These are phyloP conservation scores for Arthrocladium fulminans DNA, from an alignment of 2,329 filamentous ascomycete genomes.

Conservation along the genomic window DNA sequence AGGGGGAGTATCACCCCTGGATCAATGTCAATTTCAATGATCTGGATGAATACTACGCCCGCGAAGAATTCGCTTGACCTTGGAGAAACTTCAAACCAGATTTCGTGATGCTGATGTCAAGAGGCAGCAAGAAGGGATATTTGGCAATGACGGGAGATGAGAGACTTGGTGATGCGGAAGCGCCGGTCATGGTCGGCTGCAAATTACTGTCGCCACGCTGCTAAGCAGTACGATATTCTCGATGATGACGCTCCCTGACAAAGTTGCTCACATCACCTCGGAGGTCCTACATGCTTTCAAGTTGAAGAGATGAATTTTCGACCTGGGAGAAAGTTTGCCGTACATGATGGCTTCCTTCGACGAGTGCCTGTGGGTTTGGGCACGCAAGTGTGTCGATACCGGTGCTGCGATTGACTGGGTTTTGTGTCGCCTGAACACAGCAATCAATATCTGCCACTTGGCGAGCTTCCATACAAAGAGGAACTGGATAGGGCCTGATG, in stretches of 20 bases:
- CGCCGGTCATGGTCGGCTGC: background rate
- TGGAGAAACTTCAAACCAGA: background rate
- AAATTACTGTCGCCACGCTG: background rate
- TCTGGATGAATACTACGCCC: background rate
- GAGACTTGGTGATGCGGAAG: background rate
- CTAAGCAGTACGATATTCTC: background rate
- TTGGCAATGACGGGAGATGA: background rate
- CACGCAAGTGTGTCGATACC: background rate
- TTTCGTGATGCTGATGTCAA: background rate
- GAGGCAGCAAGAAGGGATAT: background rate
- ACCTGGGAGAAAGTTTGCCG: background rate
- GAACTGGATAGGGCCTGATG: background rate
- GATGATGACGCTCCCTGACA: background rate
- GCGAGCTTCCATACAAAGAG: background rate
- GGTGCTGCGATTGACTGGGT: background rate
- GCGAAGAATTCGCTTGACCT: background rate
- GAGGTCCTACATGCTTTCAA: background rate
- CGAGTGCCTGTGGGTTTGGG: background rate
- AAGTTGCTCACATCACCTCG: background rate
- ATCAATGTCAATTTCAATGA: background rate
- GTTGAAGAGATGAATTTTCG: background rate
- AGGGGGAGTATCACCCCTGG: background rate
- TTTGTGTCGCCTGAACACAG: background rate
- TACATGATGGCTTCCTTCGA: background rate
- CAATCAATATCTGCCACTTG: background rate